Conservation (phyloP, 495 filamentous ascomycete genomes). For the Penicillium samsonianum region DNA sequence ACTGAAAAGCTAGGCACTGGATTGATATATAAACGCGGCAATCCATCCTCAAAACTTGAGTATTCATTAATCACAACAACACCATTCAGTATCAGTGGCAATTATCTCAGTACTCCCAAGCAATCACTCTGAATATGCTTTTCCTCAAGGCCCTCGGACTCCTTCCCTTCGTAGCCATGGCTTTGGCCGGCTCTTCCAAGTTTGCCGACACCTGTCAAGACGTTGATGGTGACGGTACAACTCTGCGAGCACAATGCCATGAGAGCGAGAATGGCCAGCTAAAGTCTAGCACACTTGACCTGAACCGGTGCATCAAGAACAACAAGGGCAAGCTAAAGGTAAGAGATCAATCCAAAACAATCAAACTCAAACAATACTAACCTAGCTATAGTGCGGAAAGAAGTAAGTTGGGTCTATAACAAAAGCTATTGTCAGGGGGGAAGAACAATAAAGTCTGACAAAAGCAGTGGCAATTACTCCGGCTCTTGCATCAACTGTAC, state of each 20-base stretch:
- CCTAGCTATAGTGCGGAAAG: slow-evolving; percentile 21
- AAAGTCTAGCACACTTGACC: slow-evolving; percentile 11
- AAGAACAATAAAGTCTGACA: neutral
- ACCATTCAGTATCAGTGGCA: neutral
- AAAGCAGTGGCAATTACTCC: slow-evolving; percentile 19
- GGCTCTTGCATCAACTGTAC: slow-evolving; percentile 27
- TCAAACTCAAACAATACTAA: slow-evolving; percentile 2
- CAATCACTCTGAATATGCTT: slow-evolving; percentile 18
- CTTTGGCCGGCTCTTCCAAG: slow-evolving; percentile 20
- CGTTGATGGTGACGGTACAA: slow-evolving; percentile 17
- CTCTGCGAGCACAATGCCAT: slow-evolving; percentile 19
- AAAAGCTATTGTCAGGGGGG: neutral
- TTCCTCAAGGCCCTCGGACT: slow-evolving; percentile 24
- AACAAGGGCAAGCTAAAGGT: slow-evolving; percentile 20
- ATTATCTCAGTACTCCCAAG: neutral
- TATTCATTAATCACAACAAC: neutral
- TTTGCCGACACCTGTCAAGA: slow-evolving; percentile 24
- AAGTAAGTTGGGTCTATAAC: slow-evolving; percentile 15
- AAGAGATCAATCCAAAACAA: neutral
- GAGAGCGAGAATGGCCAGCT: slow-evolving; percentile 18
- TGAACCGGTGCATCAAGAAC: slow-evolving; percentile 28
- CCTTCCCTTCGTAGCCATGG: slow-evolving; percentile 18
- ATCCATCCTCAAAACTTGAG: neutral
- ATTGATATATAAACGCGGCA: neutral
- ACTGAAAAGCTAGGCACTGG: neutral